A percentile compares a stretch with the other conserved stretches of the same genome.
Conservation (phyloP, 148 eudicot species). For the Polygonum maritimum region DNA sequence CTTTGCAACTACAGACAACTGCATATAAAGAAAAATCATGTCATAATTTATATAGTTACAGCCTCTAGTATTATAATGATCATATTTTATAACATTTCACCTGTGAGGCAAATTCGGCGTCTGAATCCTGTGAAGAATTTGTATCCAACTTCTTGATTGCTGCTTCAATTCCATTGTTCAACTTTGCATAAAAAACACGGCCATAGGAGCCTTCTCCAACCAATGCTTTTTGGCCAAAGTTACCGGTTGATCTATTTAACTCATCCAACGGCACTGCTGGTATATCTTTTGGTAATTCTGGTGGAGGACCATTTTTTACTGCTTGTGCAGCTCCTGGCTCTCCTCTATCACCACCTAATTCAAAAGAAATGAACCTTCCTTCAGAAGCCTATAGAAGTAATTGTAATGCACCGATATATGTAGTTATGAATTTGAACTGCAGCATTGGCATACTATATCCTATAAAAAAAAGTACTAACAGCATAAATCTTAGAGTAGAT, state of each 20-base stretch:
- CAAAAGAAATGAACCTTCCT: not conserved
- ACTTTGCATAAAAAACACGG: conserved; percentile 53
- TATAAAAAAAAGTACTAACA: no score
- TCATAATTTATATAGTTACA: not conserved
- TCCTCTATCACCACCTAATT: conserved; percentile 52
- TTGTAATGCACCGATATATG: no score
- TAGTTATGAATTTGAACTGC: no score
- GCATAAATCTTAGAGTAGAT: no score
- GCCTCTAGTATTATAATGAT: not conserved
- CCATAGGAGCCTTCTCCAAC: conserved; percentile 91
- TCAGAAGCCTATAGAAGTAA: not conserved
- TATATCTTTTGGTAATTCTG: conserved; percentile 53
- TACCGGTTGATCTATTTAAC: conserved; percentile 42
- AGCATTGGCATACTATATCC: no score
- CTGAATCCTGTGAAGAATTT: conserved; percentile 68
- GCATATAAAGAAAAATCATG: conserved; percentile 12
- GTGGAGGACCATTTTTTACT: conserved; percentile 36
- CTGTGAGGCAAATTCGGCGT: conserved; percentile 60
- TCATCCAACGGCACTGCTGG: conserved; percentile 55
- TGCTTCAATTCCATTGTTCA: conserved; percentile 43
- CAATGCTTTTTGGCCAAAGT: conserved; percentile 54
- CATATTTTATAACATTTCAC: conserved; percentile 5
- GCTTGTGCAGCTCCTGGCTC: conserved; percentile 43
- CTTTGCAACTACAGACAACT: conserved; percentile 67
- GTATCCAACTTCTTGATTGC: conserved; percentile 78